Base-by-base conservation (phyloP, 352 stramenopile genomes). In the Phytophthora kernoviae region DNA sequence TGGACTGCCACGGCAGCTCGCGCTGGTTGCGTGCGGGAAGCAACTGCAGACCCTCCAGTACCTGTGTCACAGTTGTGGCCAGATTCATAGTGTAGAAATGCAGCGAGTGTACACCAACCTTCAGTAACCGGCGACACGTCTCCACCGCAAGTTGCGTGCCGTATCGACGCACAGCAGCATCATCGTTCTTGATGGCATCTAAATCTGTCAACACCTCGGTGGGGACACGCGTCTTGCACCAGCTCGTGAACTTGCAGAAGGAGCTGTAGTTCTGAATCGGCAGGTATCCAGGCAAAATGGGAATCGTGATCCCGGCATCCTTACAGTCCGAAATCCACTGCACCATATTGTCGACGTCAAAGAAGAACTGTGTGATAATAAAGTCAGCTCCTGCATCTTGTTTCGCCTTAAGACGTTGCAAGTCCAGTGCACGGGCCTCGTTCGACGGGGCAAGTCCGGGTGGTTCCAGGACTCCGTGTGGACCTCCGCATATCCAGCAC, bases 311-410 rank as follows among this genome's bases (percentile, higher is more conserved):
- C 48, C 96, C 97, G 34, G 79, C 73, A 30, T 79, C 74, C 52
- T 92, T 81, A 69, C 89, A 97, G 62, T 98, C 93, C n/a, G 94
- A 75, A 36, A 99, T 91, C 81, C 98, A 99, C 52, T 87, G 81
- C 39, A 96, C 81, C 83, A 99, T 98, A 41, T 98, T 96, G 63
- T 97, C 89, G 24, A 94, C 86, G 69, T 99, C 97, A 65, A 99
- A 99, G 76, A 99, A 99, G 91, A 99, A 99, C 88, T 99, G 97
- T n/a, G 97, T 99, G 71, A 99, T 98, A 70, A 99, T 98, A 24
- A 99, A 97, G 65, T 99, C 96, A 24, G 94, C 96, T 41, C 98
- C 98, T 37, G 97, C 96, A 71, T 99, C 97, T 58, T 92, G 81
- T 62, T 98, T 99, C 27, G 94, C 73, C 76, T 99, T 99, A 42